Percentiles rank a stretch among this genome's conserved stretches.
phyloP scores from a whole-genome alignment of 176 grass and related monocot species.

The Musa schizocarpa region DNA sequence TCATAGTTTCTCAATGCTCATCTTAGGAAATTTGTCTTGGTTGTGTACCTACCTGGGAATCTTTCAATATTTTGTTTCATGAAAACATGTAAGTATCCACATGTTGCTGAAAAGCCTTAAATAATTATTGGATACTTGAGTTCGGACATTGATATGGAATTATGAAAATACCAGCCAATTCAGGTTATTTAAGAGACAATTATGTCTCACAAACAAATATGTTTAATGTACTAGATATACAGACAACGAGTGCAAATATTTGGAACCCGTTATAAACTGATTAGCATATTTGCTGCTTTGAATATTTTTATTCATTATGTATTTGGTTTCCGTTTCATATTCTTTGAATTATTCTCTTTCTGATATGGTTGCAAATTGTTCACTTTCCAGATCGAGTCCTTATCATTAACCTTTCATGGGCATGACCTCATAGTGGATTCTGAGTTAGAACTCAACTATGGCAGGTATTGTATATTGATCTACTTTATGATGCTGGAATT shows the following conservation, averaged over 20 bases:
- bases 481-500: background rate
- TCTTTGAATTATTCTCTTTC: background rate
- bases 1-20: no score
- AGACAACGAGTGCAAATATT: no score
- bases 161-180: no score
- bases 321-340: background rate
- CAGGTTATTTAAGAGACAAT: no score
- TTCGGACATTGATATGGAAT: no score
- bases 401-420: slow-evolving; percentile 93
- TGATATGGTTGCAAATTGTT: background rate
- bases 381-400: slow-evolving; percentile 78
- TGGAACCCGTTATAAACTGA: no score
- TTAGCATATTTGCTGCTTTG: background rate
- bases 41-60: no score
- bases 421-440: slow-evolving; percentile 99
- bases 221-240: no score
- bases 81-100: background rate
- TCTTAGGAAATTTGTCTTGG: no score
- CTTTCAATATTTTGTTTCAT: background rate
- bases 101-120: background rate
- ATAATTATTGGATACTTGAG: background rate
- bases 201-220: no score
- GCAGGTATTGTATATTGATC: slow-evolving; percentile 41
- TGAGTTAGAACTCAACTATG: slow-evolving; percentile 88
- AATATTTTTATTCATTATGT: background rate